Base-by-base conservation (phyloP, 306 rosid species). In the Trichosanthes truncata region DNA sequence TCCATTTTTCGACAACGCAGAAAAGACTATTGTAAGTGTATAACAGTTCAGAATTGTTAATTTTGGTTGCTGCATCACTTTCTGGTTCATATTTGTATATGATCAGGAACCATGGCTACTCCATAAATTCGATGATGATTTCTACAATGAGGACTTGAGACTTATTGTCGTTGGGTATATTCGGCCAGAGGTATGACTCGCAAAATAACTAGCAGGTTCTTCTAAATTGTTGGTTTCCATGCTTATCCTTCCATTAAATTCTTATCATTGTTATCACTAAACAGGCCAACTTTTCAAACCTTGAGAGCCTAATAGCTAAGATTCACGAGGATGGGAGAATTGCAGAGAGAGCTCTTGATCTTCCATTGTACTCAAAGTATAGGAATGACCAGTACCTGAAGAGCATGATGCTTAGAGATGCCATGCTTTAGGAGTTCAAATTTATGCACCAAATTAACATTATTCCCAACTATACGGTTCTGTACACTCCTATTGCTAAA, bases 101-200 rank as follows among this genome's bases (percentile, higher is more conserved):
- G 15, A 82, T 81, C 52, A 95, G 97, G 97, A 95, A 83, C 99
- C 97, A n/a, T 95, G 99, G 97, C 17, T 93, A 88, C 99, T 95
- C 84, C 93, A 95, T 79, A 81, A 95, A 35, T 91, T 93, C 2
- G 78, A 81, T 9, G 89, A 80, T 61, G 97, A 95, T 85, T 95
- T 95, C 88, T 93, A 95, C 48, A 90, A 90, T 23, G 97, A 95
- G 88, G 97, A 93, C 68, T 82, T 91, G 83, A 89, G 79, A 31
- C 96, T 93, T 78, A 92, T 88, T 80, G 81, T 92, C n/a, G 97
- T 95, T 61, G 98, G 98, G 78, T 95, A 93, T 82, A 90, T 93
- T 57, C 91, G 97, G 79, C 86, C 97, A 1, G 96, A 95, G 98
- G 98, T 95, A 91, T 33, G 14, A 48, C 72, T 61, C 41, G 20